These are phyloP conservation scores for Fusarium incarnatum DNA, from an alignment of 2,329 filamentous ascomycete genomes.

Conservation along the genomic window DNA sequence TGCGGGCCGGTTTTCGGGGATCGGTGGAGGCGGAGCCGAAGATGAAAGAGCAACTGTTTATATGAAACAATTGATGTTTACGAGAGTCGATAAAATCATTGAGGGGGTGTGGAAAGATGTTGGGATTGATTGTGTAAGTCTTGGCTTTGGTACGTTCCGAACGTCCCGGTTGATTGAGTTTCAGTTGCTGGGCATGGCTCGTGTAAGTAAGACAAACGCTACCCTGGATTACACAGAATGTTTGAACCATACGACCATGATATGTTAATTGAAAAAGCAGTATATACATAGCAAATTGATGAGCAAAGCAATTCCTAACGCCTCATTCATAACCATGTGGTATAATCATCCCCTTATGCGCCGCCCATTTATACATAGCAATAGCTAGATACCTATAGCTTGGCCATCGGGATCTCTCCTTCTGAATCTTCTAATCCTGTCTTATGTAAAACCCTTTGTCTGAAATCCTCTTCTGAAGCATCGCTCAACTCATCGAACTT, in stretches of 20 bases:
- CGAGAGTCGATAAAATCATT: not conserved
- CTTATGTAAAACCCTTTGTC: conserved; percentile 51
- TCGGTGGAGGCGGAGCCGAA: conserved; percentile 39
- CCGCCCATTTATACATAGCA: not conserved
- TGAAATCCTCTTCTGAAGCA: conserved; percentile 59
- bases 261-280: not conserved
- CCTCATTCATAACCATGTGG: not conserved
- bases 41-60: not conserved
- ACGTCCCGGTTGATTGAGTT: conserved; percentile 19
- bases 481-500: conserved; percentile 57
- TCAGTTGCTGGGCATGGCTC: conserved; percentile 10
- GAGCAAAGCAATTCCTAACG: not conserved
- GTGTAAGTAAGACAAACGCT: not conserved
- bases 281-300: not conserved
- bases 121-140: not conserved
- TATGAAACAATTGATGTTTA: not conserved
- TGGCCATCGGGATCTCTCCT: conserved; percentile 38
- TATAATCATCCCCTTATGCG: not conserved
- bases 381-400: conserved; percentile 44
- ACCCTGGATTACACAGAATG: not conserved
- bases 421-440: conserved; percentile 31
- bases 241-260: not conserved
- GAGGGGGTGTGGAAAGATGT: not conserved
- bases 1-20: conserved; percentile 32
- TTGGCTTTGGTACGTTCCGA: conserved; percentile 18